These are phyloP conservation scores for Coemansia sp. DNA, from an alignment of 192 early-diverging fungal species.

Conservation along the genomic window DNA sequence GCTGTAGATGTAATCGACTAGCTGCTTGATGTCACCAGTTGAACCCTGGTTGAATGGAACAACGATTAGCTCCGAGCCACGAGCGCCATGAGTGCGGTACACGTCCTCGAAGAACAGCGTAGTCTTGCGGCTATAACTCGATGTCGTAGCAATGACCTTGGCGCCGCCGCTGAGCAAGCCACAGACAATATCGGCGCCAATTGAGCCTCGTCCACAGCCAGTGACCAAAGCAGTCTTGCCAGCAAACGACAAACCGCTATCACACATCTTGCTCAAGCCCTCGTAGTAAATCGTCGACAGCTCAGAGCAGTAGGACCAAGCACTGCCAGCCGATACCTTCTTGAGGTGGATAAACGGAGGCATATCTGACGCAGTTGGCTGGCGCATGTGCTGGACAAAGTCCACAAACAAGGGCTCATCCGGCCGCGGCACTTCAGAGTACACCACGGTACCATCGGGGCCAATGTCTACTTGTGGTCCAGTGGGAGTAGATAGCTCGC, in stretches of 20 bases:
- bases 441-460: constrained; percentile 70
- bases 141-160: constrained; percentile 83
- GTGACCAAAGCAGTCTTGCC: constrained; percentile 82
- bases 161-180: constrained; percentile 86
- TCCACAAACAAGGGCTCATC: constrained; percentile 76
- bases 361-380: constrained; percentile 51
- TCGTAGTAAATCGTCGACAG: constrained; percentile 74
- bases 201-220: constrained; percentile 85
- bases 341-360: constrained; percentile 17
- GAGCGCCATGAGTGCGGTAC: constrained; percentile 84
- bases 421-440: constrained; percentile 77
- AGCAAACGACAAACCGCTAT: constrained; percentile 78
- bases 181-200: constrained; percentile 85
- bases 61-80: constrained; percentile 78
- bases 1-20: constrained; percentile 87
- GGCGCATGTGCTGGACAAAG: constrained; percentile 78
- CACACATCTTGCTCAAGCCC: constrained; percentile 67
- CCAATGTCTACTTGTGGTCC: constrained; percentile 73
- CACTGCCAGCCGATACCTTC: not conserved
- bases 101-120: constrained; percentile 85
- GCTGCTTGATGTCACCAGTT: constrained; percentile 67
- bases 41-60: constrained; percentile 96
- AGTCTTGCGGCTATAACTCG: constrained; percentile 74
- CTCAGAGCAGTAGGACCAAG: constrained; percentile 67
- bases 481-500: constrained; percentile 81